Evolutionary conservation across 192 early-diverging fungal genomes (phyloP).

Genomic region (Obelidium mucronatum): DNA sequence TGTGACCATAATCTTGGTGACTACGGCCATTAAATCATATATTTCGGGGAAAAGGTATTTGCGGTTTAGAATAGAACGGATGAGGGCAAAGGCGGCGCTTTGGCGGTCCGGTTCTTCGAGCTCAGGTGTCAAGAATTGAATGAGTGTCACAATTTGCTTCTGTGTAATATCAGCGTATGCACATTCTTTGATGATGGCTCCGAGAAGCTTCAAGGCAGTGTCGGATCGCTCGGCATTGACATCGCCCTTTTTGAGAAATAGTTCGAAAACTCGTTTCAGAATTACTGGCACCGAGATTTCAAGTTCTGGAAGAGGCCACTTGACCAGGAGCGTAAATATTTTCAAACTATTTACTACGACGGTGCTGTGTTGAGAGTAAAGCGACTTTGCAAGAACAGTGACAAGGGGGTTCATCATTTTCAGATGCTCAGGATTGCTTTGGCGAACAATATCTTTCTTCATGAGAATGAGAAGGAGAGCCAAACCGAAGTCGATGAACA

Average conservation of each 20-base stretch:
- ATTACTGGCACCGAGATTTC: constrained; percentile 71
- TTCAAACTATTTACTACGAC: constrained; percentile 74
- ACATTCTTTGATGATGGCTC: constrained; percentile 80
- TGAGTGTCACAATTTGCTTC: constrained; percentile 77
- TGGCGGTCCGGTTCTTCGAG: constrained; percentile 89
- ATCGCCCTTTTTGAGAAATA: constrained; percentile 69
- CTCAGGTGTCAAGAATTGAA: constrained; percentile 84
- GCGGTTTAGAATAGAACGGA: constrained; percentile 86
- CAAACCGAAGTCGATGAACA: constrained; percentile 94
- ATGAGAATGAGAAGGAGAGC: constrained; percentile 80
- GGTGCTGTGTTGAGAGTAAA: constrained; percentile 82
- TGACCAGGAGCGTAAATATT: constrained; percentile 76
- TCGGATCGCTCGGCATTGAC: constrained; percentile 73
- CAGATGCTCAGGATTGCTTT: constrained; percentile 64
- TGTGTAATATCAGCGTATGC: constrained; percentile 72
- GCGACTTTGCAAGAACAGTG: constrained; percentile 75
- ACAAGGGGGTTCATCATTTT: constrained; percentile 84
- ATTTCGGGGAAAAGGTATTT: constrained; percentile 87
- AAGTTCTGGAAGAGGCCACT: constrained; percentile 76
- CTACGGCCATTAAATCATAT: constrained; percentile 89
- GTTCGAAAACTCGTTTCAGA: constrained; percentile 78
- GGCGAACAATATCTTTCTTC: constrained; percentile 44
- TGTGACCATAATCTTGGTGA: constrained; percentile 86
- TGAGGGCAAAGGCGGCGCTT: constrained; percentile 80
- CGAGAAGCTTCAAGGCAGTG: constrained; percentile 81